These are phyloP conservation scores for Sporothrix brasiliensis DNA, from an alignment of 2,329 filamentous ascomycete species.

Conservation along the genomic window DNA sequence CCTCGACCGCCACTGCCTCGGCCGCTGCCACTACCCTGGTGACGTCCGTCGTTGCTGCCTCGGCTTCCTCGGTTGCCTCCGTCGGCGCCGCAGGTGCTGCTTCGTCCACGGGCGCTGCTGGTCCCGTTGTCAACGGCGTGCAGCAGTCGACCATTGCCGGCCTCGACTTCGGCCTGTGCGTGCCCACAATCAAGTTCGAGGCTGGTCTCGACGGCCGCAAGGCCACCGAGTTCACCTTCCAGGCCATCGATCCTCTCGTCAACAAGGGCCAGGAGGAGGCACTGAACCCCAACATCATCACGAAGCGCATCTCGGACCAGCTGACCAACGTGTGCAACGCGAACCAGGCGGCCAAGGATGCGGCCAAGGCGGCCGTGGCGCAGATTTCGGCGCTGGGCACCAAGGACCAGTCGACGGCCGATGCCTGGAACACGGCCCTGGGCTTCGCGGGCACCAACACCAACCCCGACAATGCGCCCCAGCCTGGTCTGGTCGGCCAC, in stretches of 20 bases:
- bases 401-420: conserved; percentile 45
- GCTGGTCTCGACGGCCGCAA: conserved; percentile 60
- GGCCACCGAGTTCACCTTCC: conserved; percentile 66
- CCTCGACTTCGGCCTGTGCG: conserved; percentile 58
- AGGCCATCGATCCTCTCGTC: conserved; percentile 64
- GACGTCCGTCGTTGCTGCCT: conserved; percentile 16
- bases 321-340: conserved; percentile 67
- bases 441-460: conserved; percentile 47
- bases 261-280: conserved; percentile 67
- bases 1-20: not conserved
- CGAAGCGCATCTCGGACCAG: conserved; percentile 71
- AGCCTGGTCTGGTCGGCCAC: conserved; percentile 46
- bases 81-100: conserved; percentile 20
- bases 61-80: not conserved
- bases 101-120: conserved; percentile 11
- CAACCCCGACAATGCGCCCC: conserved; percentile 47
- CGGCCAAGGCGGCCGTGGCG: conserved; percentile 57
- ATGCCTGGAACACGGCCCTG: conserved; percentile 48
- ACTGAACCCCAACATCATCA: conserved; percentile 73
- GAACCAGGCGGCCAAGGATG: conserved; percentile 59
- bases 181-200: conserved; percentile 61
- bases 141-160: conserved; percentile 35
- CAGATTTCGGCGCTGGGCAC: conserved; percentile 42
- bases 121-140: conserved; percentile 26
- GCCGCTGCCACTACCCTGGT: not conserved